Percentiles rank a stretch among this genome's conserved stretches.
Evolutionary conservation across 441 rosid species (phyloP).

Genomic region (Populus trichocarpa): DNA sequence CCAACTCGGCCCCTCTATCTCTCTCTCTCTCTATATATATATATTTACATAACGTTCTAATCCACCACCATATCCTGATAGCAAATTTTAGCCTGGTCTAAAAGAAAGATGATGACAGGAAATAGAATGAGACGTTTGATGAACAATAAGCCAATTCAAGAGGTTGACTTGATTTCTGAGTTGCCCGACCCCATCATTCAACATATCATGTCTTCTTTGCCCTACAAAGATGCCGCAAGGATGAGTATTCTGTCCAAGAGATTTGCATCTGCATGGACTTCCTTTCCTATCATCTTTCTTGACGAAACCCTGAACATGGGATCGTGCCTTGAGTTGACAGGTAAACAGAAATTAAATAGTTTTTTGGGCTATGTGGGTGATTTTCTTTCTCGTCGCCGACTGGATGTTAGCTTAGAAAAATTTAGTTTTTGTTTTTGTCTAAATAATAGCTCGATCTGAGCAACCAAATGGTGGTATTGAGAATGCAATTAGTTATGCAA

Average conservation of each 20-base stretch:
- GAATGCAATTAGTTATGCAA: background rate
- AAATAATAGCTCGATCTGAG: background rate
- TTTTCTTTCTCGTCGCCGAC: conserved; percentile 7
- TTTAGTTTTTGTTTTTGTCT: background rate
- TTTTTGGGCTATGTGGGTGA: background rate
- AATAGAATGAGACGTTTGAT: background rate
- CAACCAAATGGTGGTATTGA: background rate
- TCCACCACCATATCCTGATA: too few relatives aligned
- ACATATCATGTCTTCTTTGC: background rate
- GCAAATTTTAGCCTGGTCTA: background rate
- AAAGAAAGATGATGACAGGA: background rate
- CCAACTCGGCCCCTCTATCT: too few relatives aligned
- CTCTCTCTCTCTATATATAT: too few relatives aligned
- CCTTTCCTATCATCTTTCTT: background rate
- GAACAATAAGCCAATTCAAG: background rate
- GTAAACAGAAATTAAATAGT: background rate
- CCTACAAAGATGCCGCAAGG: background rate
- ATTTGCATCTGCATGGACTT: background rate
- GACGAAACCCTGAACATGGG: background rate
- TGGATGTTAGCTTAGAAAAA: background rate
- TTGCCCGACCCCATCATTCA: conserved; percentile 16
- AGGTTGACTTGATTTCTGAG: background rate
- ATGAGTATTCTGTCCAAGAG: conserved; percentile 1
- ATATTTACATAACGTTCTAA: background rate
- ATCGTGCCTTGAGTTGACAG: background rate